Evolutionary conservation across 768 basidiomycete species (phyloP).

Genomic region (Trametes elegans): DNA sequence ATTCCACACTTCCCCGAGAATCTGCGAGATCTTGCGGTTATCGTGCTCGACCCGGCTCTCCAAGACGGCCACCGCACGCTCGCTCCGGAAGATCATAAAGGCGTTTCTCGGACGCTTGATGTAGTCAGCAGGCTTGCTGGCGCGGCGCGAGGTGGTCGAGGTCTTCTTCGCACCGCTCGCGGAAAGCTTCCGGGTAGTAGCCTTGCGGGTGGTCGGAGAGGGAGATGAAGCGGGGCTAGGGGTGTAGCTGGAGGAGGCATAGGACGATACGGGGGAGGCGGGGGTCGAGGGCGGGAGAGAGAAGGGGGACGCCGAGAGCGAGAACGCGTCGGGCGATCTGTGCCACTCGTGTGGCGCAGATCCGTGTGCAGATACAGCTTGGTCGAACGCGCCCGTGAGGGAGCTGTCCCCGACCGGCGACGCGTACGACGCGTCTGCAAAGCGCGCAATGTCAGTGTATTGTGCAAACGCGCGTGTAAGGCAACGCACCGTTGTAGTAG

Average conservation of each 20-base stretch:
- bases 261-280: not conserved
- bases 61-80: conserved; percentile 46
- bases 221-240: not conserved
- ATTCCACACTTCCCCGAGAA: conserved; percentile 74
- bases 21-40: conserved; percentile 61
- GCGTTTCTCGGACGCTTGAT: conserved; percentile 66
- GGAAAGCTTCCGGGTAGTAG: not conserved
- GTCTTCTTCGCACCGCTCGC: not conserved
- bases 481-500: not conserved
- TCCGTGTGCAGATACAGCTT: not conserved
- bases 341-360: conserved; percentile 12
- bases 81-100: conserved; percentile 72
- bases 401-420: not conserved
- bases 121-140: conserved; percentile 45
- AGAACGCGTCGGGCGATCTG: not conserved
- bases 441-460: not conserved
- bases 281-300: not conserved
- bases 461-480: not conserved
- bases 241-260: conserved; percentile 1
- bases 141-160: conserved; percentile 1
- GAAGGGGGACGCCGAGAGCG: not conserved
- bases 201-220: not conserved
- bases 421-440: not conserved
- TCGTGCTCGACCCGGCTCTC: conserved; percentile 30
- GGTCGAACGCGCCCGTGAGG: not conserved